A percentile compares a stretch with the other conserved stretches of the same genome.
Conservation (phyloP, 805 yeast species). For the Danielia reshetovae region DNA sequence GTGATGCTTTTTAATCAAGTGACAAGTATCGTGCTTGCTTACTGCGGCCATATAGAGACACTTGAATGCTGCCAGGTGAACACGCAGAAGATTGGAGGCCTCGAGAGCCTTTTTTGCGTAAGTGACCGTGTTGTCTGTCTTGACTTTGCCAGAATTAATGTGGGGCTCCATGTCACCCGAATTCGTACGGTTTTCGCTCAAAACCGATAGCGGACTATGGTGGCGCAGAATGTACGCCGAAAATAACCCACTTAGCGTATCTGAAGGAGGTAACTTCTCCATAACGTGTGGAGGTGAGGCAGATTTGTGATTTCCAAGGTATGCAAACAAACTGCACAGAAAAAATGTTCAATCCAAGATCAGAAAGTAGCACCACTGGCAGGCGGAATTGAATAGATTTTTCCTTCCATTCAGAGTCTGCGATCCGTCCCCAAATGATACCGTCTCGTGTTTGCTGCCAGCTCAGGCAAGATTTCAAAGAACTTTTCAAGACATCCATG, state of each 20-base stretch:
- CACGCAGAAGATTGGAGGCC: not conserved
- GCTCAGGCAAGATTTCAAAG: not conserved
- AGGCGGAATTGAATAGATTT: too few species aligned
- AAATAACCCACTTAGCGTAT: not conserved
- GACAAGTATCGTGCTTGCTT: constrained; percentile 1
- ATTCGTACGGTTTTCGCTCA: constrained; percentile 1
- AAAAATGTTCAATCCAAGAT: too few species aligned
- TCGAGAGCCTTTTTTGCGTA: not conserved
- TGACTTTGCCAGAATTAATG: not conserved
- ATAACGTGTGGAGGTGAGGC: not conserved
- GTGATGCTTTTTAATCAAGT: constrained; percentile 10
- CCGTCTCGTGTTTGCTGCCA: constrained; percentile 4
- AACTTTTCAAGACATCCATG: constrained; percentile 30
- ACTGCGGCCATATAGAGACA: constrained; percentile 5
- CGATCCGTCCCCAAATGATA: too few species aligned
- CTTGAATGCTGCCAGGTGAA: constrained; percentile 9
- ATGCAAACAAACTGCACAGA: constrained; percentile 12
- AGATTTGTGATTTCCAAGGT: constrained; percentile 1
- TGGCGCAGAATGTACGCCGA: constrained; percentile 1
- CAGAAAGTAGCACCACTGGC: too few species aligned
- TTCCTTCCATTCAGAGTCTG: too few species aligned
- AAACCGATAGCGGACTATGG: not conserved
- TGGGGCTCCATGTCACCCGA: not conserved
- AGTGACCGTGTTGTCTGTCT: not conserved
- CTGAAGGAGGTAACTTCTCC: not conserved